Conservation (phyloP, 1,284 basidiomycete genomes). For the Apiotrichum gracile region DNA sequence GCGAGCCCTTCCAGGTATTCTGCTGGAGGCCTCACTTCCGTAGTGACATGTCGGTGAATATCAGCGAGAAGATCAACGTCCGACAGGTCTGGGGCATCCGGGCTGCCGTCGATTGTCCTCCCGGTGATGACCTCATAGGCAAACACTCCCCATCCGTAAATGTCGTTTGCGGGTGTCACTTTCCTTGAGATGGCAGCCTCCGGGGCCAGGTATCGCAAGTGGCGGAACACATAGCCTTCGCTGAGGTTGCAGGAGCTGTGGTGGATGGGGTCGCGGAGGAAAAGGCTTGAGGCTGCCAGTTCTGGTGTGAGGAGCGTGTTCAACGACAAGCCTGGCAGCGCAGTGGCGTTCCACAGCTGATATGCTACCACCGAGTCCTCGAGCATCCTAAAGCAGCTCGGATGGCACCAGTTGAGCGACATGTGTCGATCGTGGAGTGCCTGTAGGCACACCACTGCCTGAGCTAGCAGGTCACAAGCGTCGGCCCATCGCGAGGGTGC, state of each 20-base stretch:
- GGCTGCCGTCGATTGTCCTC: conserved; percentile 27
- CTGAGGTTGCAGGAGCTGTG: conserved; percentile 13
- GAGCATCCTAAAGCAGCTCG: conserved; percentile 21
- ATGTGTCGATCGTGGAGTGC: conserved; percentile 27
- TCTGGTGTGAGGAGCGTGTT: conserved; percentile 4
- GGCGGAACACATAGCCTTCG: conserved; percentile 24
- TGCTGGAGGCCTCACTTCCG: conserved; percentile 17
- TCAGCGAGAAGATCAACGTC: conserved; percentile 30
- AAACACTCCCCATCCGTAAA: conserved; percentile 39
- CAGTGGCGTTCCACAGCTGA: conserved; percentile 14
- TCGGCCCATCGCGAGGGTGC: conserved; percentile 12
- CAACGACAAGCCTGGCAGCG: conserved; percentile 17
- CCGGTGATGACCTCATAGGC: conserved; percentile 38
- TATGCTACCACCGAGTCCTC: conserved; percentile 8
- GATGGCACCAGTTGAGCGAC: conserved; percentile 27
- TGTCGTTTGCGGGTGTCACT: conserved; percentile 24
- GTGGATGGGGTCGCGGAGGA: conserved; percentile 20
- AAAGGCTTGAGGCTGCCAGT: conserved; percentile 13
- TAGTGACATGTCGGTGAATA: conserved; percentile 30
- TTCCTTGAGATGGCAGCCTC: conserved; percentile 25
- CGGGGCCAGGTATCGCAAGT: conserved; percentile 38
- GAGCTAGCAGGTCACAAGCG: conserved; percentile 22
- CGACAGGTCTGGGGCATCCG: conserved; percentile 19
- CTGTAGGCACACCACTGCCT: conserved; percentile 21
- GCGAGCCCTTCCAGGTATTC: conserved; percentile 21